A percentile compares a stretch with the other conserved stretches of the same genome.
Evolutionary conservation across 2,329 filamentous ascomycete species (phyloP).

Genomic region (Diaporthe sp.): DNA sequence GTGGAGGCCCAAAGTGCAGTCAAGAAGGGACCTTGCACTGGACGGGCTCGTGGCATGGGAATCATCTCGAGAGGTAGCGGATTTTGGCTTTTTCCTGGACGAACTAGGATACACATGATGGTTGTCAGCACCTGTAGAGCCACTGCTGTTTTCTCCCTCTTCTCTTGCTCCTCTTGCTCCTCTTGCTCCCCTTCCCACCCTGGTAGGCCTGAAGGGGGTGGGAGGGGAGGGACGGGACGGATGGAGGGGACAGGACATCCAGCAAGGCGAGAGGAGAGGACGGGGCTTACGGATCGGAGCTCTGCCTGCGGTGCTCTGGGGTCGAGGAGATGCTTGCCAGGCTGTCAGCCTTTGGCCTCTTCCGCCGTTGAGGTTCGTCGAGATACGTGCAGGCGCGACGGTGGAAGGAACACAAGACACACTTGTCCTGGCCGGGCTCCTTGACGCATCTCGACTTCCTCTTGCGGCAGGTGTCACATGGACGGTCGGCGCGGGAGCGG

Average conservation of each 20-base stretch:
- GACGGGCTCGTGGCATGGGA: constrained; percentile 22
- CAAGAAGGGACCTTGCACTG: constrained; percentile 44
- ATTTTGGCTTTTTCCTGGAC: constrained; percentile 30
- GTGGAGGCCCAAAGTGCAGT: constrained; percentile 45
- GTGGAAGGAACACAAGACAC: constrained; percentile 76
- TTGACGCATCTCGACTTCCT: constrained; percentile 77
- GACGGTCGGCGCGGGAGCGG: constrained; percentile 52
- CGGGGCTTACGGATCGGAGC: constrained; percentile 17
- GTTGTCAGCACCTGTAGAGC: background rate
- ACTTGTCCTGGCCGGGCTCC: constrained; percentile 70
- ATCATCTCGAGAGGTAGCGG: constrained; percentile 45
- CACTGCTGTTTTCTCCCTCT: background rate
- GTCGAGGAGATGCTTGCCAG: constrained; percentile 35
- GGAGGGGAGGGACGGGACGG: too few species aligned
- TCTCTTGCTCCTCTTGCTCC: background rate
- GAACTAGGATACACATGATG: background rate
- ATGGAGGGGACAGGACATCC: background rate
- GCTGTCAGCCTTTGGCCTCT: constrained; percentile 59
- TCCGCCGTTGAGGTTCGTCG: constrained; percentile 70
- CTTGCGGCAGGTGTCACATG: constrained; percentile 76
- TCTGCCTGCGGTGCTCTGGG: constrained; percentile 32
- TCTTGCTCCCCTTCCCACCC: background rate
- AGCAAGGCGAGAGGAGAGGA: background rate
- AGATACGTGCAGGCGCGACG: constrained; percentile 77
- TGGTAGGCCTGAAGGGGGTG: background rate